Conservation (phyloP, 495 filamentous ascomycete species). For the Penicillium longicatenatum region DNA sequence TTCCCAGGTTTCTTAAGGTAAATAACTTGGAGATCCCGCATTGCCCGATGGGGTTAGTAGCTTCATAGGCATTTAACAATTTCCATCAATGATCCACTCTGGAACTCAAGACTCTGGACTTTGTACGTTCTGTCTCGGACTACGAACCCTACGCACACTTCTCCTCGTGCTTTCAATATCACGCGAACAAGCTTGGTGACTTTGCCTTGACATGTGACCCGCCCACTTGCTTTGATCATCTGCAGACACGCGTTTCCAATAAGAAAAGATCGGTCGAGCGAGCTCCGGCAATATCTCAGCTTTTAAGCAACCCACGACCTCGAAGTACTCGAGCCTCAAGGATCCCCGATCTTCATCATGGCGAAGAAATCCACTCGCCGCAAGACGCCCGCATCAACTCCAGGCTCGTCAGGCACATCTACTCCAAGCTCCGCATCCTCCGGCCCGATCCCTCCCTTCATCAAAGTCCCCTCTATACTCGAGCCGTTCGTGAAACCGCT, state of each 20-base stretch:
- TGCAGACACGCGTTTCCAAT: conserved; percentile 15
- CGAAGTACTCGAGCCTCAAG: not conserved
- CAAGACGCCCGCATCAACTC: conserved; percentile 33
- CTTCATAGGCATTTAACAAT: not conserved
- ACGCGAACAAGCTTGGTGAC: conserved; percentile 1
- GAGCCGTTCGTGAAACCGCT: conserved; percentile 63
- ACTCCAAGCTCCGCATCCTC: conserved; percentile 39
- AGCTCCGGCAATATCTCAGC: not conserved
- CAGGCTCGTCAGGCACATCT: conserved; percentile 37
- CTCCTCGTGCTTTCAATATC: not conserved
- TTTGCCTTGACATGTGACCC: conserved; percentile 36
- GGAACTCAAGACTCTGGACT: too few relatives aligned
- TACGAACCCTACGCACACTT: too few relatives aligned
- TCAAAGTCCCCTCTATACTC: conserved; percentile 56
- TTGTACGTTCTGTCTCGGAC: not conserved
- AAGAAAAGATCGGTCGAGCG: conserved; percentile 8
- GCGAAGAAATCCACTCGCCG: conserved; percentile 43
- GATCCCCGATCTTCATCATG: conserved; percentile 24
- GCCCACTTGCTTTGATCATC: conserved; percentile 31
- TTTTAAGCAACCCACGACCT: not conserved
- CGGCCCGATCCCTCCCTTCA: conserved; percentile 63
- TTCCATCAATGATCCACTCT: not conserved
- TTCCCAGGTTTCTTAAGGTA: conserved; percentile 3
- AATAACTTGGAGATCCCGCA: conserved; percentile 28
- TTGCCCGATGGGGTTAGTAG: conserved; percentile 29